These are phyloP conservation scores for Boletus smithii DNA, from an alignment of 1,284 basidiomycete genomes.

Conservation along the genomic window DNA sequence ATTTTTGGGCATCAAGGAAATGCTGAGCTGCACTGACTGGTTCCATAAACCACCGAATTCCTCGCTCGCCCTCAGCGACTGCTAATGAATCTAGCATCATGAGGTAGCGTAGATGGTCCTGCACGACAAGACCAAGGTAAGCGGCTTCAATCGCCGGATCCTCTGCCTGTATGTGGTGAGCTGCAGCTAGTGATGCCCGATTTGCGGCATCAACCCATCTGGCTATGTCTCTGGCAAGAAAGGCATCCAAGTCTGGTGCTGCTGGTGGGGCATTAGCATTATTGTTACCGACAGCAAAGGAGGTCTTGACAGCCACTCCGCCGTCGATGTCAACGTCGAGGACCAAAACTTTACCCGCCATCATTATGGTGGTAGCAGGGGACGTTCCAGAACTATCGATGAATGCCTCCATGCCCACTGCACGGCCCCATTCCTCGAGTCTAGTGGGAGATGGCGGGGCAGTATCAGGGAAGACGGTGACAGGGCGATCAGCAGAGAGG, in stretches of 20 bases:
- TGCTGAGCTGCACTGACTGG: slow-evolving; percentile 38
- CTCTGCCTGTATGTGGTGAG: slow-evolving; percentile 12
- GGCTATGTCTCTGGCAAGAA: slow-evolving; percentile 52
- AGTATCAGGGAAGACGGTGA: slow-evolving; percentile 29
- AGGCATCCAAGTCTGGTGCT: slow-evolving; percentile 50
- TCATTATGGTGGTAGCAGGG: slow-evolving; percentile 49
- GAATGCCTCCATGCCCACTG: slow-evolving; percentile 70
- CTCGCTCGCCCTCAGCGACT: slow-evolving; percentile 58
- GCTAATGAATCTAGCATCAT: slow-evolving; percentile 69
- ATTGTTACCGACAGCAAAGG: slow-evolving; percentile 58
- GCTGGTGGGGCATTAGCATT: slow-evolving; percentile 45
- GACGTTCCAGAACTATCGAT: slow-evolving; percentile 48
- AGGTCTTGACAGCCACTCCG: slow-evolving; percentile 58
- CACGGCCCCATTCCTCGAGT: slow-evolving; percentile 56
- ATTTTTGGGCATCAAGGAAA: slow-evolving; percentile 21
- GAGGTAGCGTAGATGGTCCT: slow-evolving; percentile 62
- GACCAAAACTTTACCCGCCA: slow-evolving; percentile 74
- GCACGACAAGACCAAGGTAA: slow-evolving; percentile 44
- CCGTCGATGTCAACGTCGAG: slow-evolving; percentile 65
- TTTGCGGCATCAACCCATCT: slow-evolving; percentile 61
- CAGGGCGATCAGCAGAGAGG: slow-evolving; percentile 21
- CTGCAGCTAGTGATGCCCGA: slow-evolving; percentile 42
- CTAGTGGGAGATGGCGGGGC: slow-evolving; percentile 37
- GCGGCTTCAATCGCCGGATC: slow-evolving; percentile 47
- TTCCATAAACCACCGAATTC: slow-evolving; percentile 71